Evolutionary conservation across 2,329 filamentous ascomycete genomes (phyloP).

Genomic region (Colletotrichum somersetense): DNA sequence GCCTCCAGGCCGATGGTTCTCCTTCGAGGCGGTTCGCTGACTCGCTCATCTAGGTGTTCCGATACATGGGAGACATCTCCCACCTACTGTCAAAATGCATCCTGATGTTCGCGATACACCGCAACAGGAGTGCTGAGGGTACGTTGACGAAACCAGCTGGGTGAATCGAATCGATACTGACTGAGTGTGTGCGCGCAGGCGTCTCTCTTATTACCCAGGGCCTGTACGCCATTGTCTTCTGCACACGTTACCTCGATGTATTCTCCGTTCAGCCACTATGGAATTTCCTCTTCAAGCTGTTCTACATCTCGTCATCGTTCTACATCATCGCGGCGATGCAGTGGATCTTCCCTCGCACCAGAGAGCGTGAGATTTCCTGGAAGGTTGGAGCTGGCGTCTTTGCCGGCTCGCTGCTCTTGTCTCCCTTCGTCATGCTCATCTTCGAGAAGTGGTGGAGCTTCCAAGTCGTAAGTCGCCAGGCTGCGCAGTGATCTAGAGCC

Average conservation of each 20-base stretch:
- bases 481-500: not conserved
- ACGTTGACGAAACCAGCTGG: slow-evolving; percentile 41
- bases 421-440: slow-evolving; percentile 80
- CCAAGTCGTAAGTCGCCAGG: slow-evolving; percentile 58
- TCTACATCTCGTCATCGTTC: slow-evolving; percentile 86
- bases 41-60: slow-evolving; percentile 66
- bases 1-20: not conserved
- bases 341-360: slow-evolving; percentile 85
- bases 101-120: slow-evolving; percentile 90
- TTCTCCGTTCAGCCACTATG: slow-evolving; percentile 71
- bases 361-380: slow-evolving; percentile 94
- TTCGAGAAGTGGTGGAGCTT: slow-evolving; percentile 68
- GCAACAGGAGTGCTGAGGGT: slow-evolving; percentile 89
- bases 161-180: slow-evolving; percentile 33
- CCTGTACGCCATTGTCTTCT: slow-evolving; percentile 88
- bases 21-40: slow-evolving; percentile 18
- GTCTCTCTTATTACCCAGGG: slow-evolving; percentile 92
- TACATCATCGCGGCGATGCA: slow-evolving; percentile 93
- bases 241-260: slow-evolving; percentile 87
- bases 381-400: slow-evolving; percentile 82
- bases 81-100: slow-evolving; percentile 91
- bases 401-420: slow-evolving; percentile 72
- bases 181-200: slow-evolving; percentile 61
- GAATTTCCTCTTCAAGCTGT: slow-evolving; percentile 88
- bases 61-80: slow-evolving; percentile 84